phyloP scores from a whole-genome alignment of 2,329 filamentous ascomycete species.

The Metarhizium album region DNA sequence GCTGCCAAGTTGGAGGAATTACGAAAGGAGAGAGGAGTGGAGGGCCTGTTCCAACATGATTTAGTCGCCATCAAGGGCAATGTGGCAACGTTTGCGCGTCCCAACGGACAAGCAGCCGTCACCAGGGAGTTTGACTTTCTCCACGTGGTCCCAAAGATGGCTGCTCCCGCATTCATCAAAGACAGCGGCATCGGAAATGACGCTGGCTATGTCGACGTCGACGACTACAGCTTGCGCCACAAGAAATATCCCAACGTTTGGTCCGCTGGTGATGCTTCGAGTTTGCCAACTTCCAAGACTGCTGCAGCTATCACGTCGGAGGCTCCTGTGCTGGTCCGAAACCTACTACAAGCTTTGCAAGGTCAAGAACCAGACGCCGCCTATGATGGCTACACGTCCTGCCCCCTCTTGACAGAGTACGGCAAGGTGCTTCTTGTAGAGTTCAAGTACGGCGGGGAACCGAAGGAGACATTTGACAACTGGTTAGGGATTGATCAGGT shows the following conservation, averaged over 20 bases:
- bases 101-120: slow-evolving; percentile 32
- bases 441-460: slow-evolving; percentile 53
- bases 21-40: slow-evolving; percentile 42
- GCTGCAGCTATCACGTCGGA: slow-evolving; percentile 41
- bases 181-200: slow-evolving; percentile 42
- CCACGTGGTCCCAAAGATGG: slow-evolving; percentile 50
- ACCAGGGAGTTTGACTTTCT: slow-evolving; percentile 40
- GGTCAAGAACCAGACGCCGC: slow-evolving; percentile 30
- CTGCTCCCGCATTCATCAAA: slow-evolving; percentile 42
- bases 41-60: slow-evolving; percentile 48
- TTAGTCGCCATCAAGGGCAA: slow-evolving; percentile 42
- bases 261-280: slow-evolving; percentile 49
- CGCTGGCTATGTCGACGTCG: slow-evolving; percentile 47
- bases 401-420: slow-evolving; percentile 43
- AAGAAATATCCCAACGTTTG: slow-evolving; percentile 45
- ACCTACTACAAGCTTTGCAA: slow-evolving; percentile 33
- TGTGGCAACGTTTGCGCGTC: slow-evolving; percentile 37
- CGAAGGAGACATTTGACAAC: slow-evolving; percentile 50
- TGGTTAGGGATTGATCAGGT: slow-evolving; percentile 47
- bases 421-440: slow-evolving; percentile 54
- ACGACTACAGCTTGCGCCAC: slow-evolving; percentile 41
- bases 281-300: slow-evolving; percentile 46
- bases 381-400: slow-evolving; percentile 47
- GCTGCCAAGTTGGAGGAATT: slow-evolving; percentile 41
- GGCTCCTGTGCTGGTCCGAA: slow-evolving; percentile 38